Conservation (phyloP, 306 rosid genomes). For the Acacia acuminata region DNA sequence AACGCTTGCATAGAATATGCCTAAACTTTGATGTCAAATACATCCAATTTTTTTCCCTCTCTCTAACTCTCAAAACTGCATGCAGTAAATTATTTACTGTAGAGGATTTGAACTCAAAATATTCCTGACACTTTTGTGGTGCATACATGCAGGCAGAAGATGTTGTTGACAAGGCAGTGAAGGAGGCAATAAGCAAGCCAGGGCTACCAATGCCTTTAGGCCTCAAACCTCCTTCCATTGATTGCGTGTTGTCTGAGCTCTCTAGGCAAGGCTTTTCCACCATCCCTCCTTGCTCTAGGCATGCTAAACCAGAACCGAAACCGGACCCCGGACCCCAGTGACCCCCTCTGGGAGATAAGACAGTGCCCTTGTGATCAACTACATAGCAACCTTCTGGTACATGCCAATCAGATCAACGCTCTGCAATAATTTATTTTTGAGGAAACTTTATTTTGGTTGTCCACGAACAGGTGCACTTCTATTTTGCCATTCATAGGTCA, state of each 20-base stretch:
- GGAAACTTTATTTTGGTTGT: background rate
- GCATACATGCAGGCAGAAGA: conserved; percentile 78
- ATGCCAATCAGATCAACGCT: conserved; percentile 21
- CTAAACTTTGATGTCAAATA: background rate
- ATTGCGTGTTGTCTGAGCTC: conserved; percentile 76
- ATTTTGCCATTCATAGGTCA: background rate
- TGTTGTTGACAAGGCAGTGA: conserved; percentile 75
- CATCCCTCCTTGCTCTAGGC: conserved; percentile 52
- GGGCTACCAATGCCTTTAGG: conserved; percentile 95
- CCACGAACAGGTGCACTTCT: background rate
- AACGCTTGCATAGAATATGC: background rate
- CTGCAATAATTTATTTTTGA: conserved; percentile 14
- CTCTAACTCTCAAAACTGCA: background rate
- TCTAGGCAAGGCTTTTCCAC: conserved; percentile 76
- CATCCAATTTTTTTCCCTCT: background rate
- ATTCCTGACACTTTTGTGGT: background rate
- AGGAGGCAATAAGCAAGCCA: conserved; percentile 86
- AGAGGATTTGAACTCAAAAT: background rate
- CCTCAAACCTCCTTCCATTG: conserved; percentile 88
- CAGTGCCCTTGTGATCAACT: conserved; percentile 5
- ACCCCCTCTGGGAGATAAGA: background rate
- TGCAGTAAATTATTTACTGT: background rate
- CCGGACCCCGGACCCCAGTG: background rate
- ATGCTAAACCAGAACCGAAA: conserved; percentile 20
- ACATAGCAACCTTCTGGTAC: background rate